Conservation (phyloP, 2,329 filamentous ascomycete genomes). For the Verticillium klebahnii region DNA sequence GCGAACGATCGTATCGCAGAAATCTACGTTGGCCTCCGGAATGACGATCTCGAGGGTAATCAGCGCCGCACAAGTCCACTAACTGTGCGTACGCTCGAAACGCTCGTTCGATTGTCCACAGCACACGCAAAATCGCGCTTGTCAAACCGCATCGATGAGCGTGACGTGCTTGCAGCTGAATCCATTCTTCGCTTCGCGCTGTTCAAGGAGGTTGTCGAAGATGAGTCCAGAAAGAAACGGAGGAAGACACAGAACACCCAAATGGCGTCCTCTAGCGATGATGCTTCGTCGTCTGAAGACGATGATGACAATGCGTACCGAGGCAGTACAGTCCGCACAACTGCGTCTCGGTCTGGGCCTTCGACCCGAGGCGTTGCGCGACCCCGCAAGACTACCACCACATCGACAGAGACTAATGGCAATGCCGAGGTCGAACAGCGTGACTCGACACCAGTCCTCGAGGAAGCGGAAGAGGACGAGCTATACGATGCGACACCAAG, state of each 20-base stretch:
- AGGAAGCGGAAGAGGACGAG: constrained; percentile 45
- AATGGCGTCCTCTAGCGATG: constrained; percentile 54
- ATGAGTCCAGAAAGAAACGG: constrained; percentile 77
- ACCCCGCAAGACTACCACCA: constrained; percentile 21
- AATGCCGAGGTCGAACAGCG: constrained; percentile 35
- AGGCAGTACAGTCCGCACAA: constrained; percentile 18
- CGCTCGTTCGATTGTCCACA: constrained; percentile 93
- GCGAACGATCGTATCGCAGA: constrained; percentile 88
- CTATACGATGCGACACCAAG: constrained; percentile 31
- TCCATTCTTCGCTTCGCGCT: constrained; percentile 87
- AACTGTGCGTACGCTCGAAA: constrained; percentile 95
- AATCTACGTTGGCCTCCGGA: constrained; percentile 86
- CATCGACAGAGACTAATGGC: constrained; percentile 17
- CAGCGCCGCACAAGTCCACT: constrained; percentile 90
- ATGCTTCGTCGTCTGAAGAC: constrained; percentile 56
- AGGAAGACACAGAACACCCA: constrained; percentile 62
- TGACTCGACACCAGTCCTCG: constrained; percentile 45
- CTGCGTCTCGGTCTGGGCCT: constrained; percentile 28
- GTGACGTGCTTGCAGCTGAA: constrained; percentile 83
- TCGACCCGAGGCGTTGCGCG: constrained; percentile 25
- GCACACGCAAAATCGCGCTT: constrained; percentile 92
- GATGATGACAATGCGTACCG: constrained; percentile 44
- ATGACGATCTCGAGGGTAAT: constrained; percentile 93
- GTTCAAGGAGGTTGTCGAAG: constrained; percentile 88
- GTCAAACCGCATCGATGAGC: constrained; percentile 82